Base-by-base conservation (phyloP, 2,329 filamentous ascomycete species). In the Acrocalymma vagum region DNA sequence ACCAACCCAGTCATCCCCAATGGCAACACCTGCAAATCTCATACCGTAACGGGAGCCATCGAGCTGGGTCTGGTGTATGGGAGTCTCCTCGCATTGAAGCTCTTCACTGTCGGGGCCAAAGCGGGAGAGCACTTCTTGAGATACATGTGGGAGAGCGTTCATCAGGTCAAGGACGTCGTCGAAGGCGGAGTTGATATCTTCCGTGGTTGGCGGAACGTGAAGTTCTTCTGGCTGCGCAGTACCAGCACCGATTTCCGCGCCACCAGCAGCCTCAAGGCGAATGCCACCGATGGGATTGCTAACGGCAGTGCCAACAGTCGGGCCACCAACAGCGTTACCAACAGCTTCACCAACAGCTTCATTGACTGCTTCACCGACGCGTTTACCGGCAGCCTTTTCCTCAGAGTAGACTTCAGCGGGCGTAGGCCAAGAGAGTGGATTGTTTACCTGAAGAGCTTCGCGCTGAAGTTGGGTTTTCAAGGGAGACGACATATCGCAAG, bases 1-100 rank as follows among this genome's bases (percentile, higher is more conserved):
- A n/a, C n/a, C n/a, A n/a, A n/a, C n/a, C n/a, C n/a, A n/a, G n/a
- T n/a, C n/a, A n/a, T n/a, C n/a, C n/a, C n/a, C n/a, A 6, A 17
- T 4, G 2, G 27, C 28, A 3, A 38, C 6, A 4, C 24, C 35
- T 7, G 27, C 35, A 9, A 49, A 48, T 17, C 31, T 28, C 20
- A 59, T 28, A 3, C 60, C 55, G 23, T 63, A 62, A 6, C 56
- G 21, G 6, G 32, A 38, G 0, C 56, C 60, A 22, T 43, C 38
- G 2, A 24, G 2, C 22, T 63, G 59, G 7, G 33, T 38, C 0
- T 53, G 57, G 11, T 46, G 51, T 5, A 58, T 47, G 3, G 55
- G 35, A 6, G 49, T 52, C 5, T 32, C 20, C 13, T 61, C 57
- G 9, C 38, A 40, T 8, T 18, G 13, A 10, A 55, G 17, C n/a